Evolutionary conservation across 2,329 filamentous ascomycete genomes (phyloP).

Genomic region (Fusarium graminum): DNA sequence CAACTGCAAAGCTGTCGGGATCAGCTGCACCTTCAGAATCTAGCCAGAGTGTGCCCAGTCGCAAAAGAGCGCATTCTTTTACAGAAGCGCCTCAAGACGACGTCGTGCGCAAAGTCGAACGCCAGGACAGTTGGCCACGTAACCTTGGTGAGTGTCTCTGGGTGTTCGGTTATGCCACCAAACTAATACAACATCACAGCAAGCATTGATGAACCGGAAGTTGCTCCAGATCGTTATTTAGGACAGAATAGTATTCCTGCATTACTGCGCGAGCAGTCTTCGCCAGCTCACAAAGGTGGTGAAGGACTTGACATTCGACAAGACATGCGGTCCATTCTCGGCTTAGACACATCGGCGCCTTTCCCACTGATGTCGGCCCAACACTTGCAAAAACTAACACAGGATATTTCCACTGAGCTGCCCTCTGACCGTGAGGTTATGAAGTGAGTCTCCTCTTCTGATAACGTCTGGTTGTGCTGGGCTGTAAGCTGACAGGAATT

Average conservation of each 20-base stretch:
- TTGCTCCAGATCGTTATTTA: slow-evolving; percentile 70
- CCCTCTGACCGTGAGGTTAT: slow-evolving; percentile 75
- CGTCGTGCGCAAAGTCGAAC: slow-evolving; percentile 51
- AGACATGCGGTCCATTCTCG: slow-evolving; percentile 75
- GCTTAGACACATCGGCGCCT: slow-evolving; percentile 74
- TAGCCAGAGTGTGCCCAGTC: slow-evolving; percentile 37
- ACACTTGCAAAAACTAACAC: slow-evolving; percentile 70
- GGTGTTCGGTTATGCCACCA: slow-evolving; percentile 29
- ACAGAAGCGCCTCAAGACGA: slow-evolving; percentile 51
- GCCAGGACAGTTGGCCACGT: slow-evolving; percentile 59
- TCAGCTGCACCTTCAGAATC: slow-evolving; percentile 47
- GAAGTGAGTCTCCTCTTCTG: slow-evolving; percentile 63
- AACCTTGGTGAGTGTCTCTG: slow-evolving; percentile 54
- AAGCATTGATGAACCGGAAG: slow-evolving; percentile 66
- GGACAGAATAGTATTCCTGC: slow-evolving; percentile 77
- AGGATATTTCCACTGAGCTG: slow-evolving; percentile 71
- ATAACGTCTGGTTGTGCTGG: not conserved
- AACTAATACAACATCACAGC: slow-evolving; percentile 52
- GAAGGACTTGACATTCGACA: slow-evolving; percentile 70
- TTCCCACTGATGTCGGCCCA: slow-evolving; percentile 76
- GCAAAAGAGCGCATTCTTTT: slow-evolving; percentile 54
- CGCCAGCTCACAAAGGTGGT: slow-evolving; percentile 64
- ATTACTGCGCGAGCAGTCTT: slow-evolving; percentile 72
- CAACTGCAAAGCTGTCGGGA: slow-evolving; percentile 54
- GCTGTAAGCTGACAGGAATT: slow-evolving; percentile 19